Evolutionary conservation across 495 filamentous ascomycete species (phyloP).

Genomic region (Paragyromitra xinjiangensis): DNA sequence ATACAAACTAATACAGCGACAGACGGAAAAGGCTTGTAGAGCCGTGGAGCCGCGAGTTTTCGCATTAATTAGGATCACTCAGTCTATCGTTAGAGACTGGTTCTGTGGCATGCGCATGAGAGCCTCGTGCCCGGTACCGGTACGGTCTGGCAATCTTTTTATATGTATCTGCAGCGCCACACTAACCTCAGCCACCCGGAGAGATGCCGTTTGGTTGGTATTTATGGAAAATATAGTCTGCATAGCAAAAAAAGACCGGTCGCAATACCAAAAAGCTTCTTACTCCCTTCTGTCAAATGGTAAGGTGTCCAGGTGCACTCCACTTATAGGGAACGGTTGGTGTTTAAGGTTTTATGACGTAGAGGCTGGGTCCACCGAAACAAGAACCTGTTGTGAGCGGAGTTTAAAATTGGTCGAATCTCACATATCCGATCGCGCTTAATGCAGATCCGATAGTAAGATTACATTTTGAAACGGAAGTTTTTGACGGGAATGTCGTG

Average conservation of each 20-base stretch:
- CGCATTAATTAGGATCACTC: background rate
- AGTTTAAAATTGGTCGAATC: constrained; percentile 3
- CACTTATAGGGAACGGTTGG: background rate
- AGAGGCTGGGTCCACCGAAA: background rate
- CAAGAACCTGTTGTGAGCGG: background rate
- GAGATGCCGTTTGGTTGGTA: background rate
- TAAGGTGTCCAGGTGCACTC: background rate
- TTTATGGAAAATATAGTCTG: background rate
- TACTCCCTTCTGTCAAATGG: too few species aligned
- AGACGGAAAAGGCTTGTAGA: background rate
- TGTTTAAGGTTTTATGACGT: constrained; percentile 6
- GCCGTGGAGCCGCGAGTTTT: background rate
- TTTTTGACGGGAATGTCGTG: background rate
- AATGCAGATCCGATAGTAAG: background rate
- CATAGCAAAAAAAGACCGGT: background rate
- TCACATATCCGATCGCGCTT: background rate
- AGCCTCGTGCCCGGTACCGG: background rate
- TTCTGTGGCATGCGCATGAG: background rate
- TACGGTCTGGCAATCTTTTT: constrained; percentile 5
- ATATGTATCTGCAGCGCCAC: constrained; percentile 1
- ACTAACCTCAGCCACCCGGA: background rate
- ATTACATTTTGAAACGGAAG: background rate
- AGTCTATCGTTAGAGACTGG: background rate
- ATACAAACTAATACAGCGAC: background rate
- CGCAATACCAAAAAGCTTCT: background rate